phyloP scores from a whole-genome alignment of 257 asterid genomes.

The Fraxinus anomala region DNA sequence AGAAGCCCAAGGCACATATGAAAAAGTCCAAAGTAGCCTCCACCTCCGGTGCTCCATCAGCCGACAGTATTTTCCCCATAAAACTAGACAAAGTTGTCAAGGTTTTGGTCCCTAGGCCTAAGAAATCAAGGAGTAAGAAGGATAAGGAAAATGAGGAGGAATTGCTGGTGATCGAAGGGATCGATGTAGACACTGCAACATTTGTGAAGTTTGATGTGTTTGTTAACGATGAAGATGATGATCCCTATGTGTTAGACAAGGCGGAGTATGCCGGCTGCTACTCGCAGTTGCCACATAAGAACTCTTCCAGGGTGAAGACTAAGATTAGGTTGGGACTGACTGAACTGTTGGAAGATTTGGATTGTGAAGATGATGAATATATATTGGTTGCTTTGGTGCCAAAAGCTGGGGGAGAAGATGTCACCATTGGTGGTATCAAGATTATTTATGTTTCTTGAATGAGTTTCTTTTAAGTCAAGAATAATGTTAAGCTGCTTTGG shows the following conservation, averaged over 20 bases:
- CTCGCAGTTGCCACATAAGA: slow-evolving; percentile 8
- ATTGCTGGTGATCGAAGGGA: neutral
- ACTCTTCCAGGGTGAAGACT: neutral
- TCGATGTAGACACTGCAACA: neutral
- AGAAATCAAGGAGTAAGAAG: slow-evolving; percentile 10
- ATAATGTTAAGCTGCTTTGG: neutral
- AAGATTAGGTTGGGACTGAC: slow-evolving; percentile 1
- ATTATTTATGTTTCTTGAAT: neutral
- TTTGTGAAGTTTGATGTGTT: slow-evolving; percentile 27
- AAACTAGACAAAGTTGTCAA: slow-evolving; percentile 9
- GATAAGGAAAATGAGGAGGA: slow-evolving; percentile 9
- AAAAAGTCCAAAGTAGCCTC: neutral
- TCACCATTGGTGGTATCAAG: neutral
- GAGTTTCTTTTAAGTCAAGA: neutral
- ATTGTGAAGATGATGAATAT: slow-evolving; percentile 21
- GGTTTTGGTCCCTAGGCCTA: slow-evolving; percentile 9
- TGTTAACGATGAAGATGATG: slow-evolving; percentile 25
- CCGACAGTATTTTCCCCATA: neutral
- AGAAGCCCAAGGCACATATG: neutral
- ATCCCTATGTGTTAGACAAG: slow-evolving; percentile 5
- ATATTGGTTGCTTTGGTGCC: slow-evolving; percentile 13
- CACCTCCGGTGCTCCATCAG: neutral
- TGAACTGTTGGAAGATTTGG: slow-evolving; percentile 26
- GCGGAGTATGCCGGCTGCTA: slow-evolving; percentile 24
- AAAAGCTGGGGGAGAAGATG: neutral